Percentiles rank a stretch among this genome's conserved stretches.
phyloP scores from a whole-genome alignment of 1,139 yeast genomes.

The Pichia sp. region DNA sequence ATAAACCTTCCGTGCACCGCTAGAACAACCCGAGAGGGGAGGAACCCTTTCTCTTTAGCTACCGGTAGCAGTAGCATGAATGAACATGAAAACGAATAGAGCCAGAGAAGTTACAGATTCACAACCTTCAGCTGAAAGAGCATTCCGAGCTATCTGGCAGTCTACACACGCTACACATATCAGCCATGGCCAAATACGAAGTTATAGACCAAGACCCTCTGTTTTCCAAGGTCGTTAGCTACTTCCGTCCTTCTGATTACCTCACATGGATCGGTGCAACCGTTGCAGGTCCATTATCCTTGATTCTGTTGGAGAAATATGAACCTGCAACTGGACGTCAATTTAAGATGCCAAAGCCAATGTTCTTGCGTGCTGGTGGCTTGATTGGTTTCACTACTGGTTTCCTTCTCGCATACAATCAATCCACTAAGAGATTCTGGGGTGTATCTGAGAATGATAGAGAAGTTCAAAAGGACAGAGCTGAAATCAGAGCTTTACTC shows the following conservation, averaged over 20 bases:
- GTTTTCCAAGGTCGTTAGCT: constrained; percentile 62
- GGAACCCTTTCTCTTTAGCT: no score
- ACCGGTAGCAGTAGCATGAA: no score
- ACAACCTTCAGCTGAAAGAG: no score
- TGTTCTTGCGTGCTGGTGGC: constrained; percentile 52
- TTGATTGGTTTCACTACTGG: constrained; percentile 66
- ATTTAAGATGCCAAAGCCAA: constrained; percentile 50
- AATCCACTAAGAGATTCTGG: constrained; percentile 66
- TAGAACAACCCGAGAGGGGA: no score
- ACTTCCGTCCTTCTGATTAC: constrained; percentile 65
- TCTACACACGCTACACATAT: no score
- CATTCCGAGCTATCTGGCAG: no score
- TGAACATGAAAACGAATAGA: no score
- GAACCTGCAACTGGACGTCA: constrained; percentile 58
- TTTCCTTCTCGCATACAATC: constrained; percentile 58
- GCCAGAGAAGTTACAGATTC: no score
- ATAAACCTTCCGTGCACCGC: no score
- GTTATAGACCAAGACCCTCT: constrained; percentile 76
- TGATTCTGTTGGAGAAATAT: constrained; percentile 54
- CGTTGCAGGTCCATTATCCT: constrained; percentile 57
- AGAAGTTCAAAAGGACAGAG: constrained; percentile 70
- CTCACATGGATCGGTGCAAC: constrained; percentile 57
- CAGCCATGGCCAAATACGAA: constrained; percentile 24
- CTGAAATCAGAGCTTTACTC: constrained; percentile 61
- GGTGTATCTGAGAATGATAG: constrained; percentile 70